A percentile compares a stretch with the other conserved stretches of the same genome.
Conservation (phyloP, 75 land plant species). For the Pseudotsuga menziesii region DNA sequence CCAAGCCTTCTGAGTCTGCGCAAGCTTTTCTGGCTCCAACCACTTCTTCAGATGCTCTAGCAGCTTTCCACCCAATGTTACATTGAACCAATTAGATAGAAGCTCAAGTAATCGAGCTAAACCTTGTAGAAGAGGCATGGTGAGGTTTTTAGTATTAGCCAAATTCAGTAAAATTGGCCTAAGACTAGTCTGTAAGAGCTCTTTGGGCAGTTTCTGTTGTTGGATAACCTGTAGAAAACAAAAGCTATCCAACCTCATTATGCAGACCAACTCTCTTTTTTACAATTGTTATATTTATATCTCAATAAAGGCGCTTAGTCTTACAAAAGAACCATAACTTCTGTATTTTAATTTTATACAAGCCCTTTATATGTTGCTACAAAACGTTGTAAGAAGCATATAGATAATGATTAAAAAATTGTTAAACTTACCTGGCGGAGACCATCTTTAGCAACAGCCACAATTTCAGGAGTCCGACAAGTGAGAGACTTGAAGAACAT, state of each 20-base stretch:
- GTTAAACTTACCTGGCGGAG: slow-evolving; percentile 72
- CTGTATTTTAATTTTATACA: background rate
- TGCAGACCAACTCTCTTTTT: background rate
- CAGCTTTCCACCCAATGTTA: slow-evolving; percentile 88
- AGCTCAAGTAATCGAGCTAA: slow-evolving; percentile 94
- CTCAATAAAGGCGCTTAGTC: background rate
- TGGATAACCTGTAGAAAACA: slow-evolving; percentile 70
- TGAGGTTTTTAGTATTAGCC: slow-evolving; percentile 86
- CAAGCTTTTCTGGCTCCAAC: slow-evolving; percentile 99
- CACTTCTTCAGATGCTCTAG: slow-evolving; percentile 97
- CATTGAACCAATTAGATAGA: slow-evolving; percentile 99
- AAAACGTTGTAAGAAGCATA: background rate
- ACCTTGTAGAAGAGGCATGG: slow-evolving; percentile 97
- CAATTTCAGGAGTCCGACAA: slow-evolving; percentile 96
- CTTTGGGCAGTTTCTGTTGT: slow-evolving; percentile 98
- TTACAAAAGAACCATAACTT: background rate
- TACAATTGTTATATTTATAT: background rate
- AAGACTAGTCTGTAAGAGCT: slow-evolving; percentile 93
- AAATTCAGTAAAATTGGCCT: slow-evolving; percentile 95
- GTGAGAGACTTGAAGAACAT: slow-evolving; percentile 99
- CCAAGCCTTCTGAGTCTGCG: slow-evolving; percentile 86
- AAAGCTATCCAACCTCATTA: slow-evolving; percentile 9
- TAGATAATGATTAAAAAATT: background rate
- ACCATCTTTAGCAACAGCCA: slow-evolving; percentile 99
- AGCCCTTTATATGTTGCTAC: background rate